Percentiles rank a stretch among this genome's conserved stretches.
phyloP scores from a whole-genome alignment of 2,329 filamentous ascomycete genomes.

The Talaromyces islandicus region DNA sequence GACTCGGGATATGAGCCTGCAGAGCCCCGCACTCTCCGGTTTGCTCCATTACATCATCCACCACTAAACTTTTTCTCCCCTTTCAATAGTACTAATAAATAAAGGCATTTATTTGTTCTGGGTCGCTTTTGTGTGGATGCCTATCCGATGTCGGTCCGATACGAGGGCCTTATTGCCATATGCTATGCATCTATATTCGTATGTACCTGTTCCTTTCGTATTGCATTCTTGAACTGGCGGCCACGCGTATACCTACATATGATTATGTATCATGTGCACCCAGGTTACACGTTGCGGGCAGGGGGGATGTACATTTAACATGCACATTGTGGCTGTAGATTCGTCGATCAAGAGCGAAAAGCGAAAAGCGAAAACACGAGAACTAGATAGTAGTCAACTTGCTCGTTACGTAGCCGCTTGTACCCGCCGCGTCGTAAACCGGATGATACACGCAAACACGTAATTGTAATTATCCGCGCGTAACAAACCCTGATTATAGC shows the following conservation, averaged over 20 bases:
- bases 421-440: background rate
- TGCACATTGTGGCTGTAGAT: background rate
- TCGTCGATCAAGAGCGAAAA: background rate
- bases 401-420: no score
- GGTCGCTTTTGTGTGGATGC: background rate
- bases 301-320: background rate
- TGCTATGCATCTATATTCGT: no score
- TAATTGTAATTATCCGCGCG: background rate
- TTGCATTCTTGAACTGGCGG: background rate
- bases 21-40: background rate
- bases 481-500: no score
- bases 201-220: background rate
- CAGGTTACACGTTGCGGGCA: background rate
- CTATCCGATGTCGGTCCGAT: background rate
- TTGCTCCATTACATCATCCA: background rate
- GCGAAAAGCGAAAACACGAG: no score
- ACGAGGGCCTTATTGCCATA: background rate
- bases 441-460: background rate
- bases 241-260: background rate
- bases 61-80: background rate
- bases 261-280: background rate
- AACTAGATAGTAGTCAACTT: no score
- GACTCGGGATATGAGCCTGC: no score
- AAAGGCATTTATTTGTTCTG: background rate
- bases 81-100: background rate